Evolutionary conservation across 176 grass and related monocot genomes (phyloP).

Genomic region (Pharus latifolius): DNA sequence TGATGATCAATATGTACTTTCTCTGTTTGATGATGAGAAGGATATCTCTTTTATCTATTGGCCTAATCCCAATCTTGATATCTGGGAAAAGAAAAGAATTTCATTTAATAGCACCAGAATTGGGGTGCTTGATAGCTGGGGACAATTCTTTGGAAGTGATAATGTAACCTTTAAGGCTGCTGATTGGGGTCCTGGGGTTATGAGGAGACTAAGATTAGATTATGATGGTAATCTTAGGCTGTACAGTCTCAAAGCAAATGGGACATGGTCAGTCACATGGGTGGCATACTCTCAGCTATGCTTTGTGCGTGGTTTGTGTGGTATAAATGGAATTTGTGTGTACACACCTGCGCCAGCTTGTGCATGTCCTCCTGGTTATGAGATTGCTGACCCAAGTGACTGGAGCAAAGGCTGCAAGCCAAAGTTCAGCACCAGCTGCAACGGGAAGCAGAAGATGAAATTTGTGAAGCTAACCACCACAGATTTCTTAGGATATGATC

Average conservation of each 20-base stretch:
- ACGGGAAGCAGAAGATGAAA: slow-evolving; percentile 7
- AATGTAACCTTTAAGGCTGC: not conserved
- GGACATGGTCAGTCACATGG: slow-evolving; percentile 40
- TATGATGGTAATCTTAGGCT: slow-evolving; percentile 43
- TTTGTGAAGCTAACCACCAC: slow-evolving; percentile 3
- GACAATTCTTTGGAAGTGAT: slow-evolving; percentile 17
- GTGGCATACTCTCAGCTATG: slow-evolving; percentile 13
- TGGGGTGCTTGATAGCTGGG: slow-evolving; percentile 2
- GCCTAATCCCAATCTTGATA: not conserved
- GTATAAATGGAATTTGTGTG: slow-evolving; percentile 44
- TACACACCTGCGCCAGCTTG: slow-evolving; percentile 17
- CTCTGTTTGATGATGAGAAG: slow-evolving; percentile 23
- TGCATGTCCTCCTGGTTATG: slow-evolving; percentile 32
- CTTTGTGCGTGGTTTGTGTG: slow-evolving; percentile 31
- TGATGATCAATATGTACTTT: slow-evolving; percentile 22
- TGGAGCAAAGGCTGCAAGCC: slow-evolving; percentile 40
- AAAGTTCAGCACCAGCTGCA: not conserved
- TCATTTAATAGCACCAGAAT: not conserved
- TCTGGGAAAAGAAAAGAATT: slow-evolving; percentile 1
- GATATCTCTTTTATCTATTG: slow-evolving; percentile 40
- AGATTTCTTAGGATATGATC: slow-evolving; percentile 19
- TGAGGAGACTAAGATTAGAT: slow-evolving; percentile 31
- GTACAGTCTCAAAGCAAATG: not conserved
- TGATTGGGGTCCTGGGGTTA: slow-evolving; percentile 20
- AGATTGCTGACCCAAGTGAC: slow-evolving; percentile 30